These are phyloP conservation scores for Penicillium crystallinum DNA, from an alignment of 495 filamentous ascomycete genomes.

Conservation along the genomic window DNA sequence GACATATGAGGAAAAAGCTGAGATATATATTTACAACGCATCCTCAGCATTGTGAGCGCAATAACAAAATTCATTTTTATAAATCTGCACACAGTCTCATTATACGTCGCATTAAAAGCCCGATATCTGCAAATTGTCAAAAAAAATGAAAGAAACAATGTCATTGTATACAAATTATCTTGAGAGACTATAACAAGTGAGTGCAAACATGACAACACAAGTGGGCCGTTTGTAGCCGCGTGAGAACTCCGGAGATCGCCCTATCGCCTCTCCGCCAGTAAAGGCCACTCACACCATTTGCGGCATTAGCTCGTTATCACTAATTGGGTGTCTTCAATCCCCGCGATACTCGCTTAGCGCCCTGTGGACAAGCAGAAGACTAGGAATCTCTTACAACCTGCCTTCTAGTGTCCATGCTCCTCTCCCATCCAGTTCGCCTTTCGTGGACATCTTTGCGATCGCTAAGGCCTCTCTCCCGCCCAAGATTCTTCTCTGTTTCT, in stretches of 20 bases:
- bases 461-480: slow-evolving; percentile 24
- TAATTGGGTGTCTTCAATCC: neutral
- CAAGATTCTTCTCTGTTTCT: slow-evolving; percentile 36
- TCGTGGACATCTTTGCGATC: slow-evolving; percentile 33
- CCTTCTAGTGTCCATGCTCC: slow-evolving; percentile 34
- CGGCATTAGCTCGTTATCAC: slow-evolving; percentile 14
- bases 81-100: too few species aligned
- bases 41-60: too few species aligned
- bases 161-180: too few species aligned
- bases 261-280: slow-evolving; percentile 3
- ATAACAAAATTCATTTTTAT: too few species aligned
- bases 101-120: too few species aligned
- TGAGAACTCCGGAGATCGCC: slow-evolving; percentile 2
- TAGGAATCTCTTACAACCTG: neutral
- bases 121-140: too few species aligned
- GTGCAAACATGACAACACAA: slow-evolving; percentile 15
- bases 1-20: too few species aligned
- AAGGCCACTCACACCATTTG: slow-evolving; percentile 15
- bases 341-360: neutral
- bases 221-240: slow-evolving; percentile 14
- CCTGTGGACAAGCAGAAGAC: neutral
- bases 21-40: too few species aligned
- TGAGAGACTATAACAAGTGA: neutral
- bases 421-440: slow-evolving; percentile 35
- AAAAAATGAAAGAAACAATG: too few species aligned